Evolutionary conservation across 2,329 filamentous ascomycete genomes (phyloP), one percentile per base, ranked within the genome.

Genomic region (Lasiodiplodia theobromae): DNA sequence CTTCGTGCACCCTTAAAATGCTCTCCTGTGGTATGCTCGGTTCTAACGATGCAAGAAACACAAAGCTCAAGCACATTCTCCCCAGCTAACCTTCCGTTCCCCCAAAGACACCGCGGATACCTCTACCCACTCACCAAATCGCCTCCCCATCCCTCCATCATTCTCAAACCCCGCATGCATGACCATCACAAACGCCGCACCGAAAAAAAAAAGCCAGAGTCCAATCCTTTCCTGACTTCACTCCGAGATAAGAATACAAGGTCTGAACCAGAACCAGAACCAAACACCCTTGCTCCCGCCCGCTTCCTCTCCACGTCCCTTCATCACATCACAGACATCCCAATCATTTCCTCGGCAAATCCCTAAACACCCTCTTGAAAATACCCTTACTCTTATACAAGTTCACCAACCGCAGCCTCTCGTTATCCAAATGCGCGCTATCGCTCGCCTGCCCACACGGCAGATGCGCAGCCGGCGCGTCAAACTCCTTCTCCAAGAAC

Each of bases 391-490:
- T 96, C 82, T 97, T 97, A 70, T 94, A 88, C 74, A 99, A 77
- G 80, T 99, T 99, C 73, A 92, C 82, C 68, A 99, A 83, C 65
- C 96, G 86, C 79, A 99, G 83, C n/a, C 96, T 84, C 85, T 99
- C 96, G 75, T 99, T 98, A 76, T 97, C 93, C 80, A 99, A 81
- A 86, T 99, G 96, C 21, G 95, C 96, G 64, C 91, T 90, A 76
- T 99, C 96, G 74, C 93, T 97, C 14, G 95, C 94, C 80, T 97
- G 94, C 0, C 96, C 96, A 75, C 94, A 97, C 0, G 96, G 96
- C 40, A 99, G 81, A 79, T 98, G 94, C 0, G 95, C 95, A 0
- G 96, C 95, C 0, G 94, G 94, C 0, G 96, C 96, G 2, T 87
- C 86, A 76, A 98, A 97, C 74, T 97, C 93, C 82, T 97, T 97